phyloP scores from a whole-genome alignment of 2,329 filamentous ascomycete species.

The Chrysosporium keratinophilum region DNA sequence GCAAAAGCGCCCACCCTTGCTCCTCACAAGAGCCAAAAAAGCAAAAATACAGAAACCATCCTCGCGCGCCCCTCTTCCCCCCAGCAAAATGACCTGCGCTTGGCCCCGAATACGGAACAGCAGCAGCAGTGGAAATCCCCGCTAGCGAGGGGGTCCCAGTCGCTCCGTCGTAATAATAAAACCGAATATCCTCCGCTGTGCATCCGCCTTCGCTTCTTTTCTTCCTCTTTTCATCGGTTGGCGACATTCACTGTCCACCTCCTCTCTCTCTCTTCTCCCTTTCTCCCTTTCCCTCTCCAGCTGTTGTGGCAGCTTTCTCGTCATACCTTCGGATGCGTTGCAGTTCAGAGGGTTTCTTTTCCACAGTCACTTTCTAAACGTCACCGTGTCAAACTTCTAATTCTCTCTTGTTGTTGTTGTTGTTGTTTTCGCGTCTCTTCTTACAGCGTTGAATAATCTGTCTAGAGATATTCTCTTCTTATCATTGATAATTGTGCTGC shows the following conservation, averaged over 20 bases:
- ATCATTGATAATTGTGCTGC: background rate
- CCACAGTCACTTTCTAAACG: background rate
- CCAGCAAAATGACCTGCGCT: background rate
- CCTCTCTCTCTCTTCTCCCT: background rate
- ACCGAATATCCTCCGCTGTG: background rate
- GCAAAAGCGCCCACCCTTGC: background rate
- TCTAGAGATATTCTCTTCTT: background rate
- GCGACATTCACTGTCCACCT: background rate
- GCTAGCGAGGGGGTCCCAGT: slow-evolving; percentile 12
- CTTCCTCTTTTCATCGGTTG: slow-evolving; percentile 10
- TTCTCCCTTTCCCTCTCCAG: background rate
- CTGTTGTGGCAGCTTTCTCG: slow-evolving; percentile 5
- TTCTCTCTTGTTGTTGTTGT: background rate
- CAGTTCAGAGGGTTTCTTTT: background rate
- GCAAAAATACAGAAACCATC: background rate
- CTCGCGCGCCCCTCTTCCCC: background rate
- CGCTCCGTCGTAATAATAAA: background rate
- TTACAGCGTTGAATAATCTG: background rate
- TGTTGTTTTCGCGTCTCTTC: background rate
- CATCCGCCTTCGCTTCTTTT: background rate
- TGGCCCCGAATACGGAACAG: slow-evolving; percentile 10
- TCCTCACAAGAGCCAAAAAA: background rate
- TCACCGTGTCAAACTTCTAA: background rate
- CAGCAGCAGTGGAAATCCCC: slow-evolving; percentile 1
- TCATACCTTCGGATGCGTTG: background rate